Conservation (phyloP, 2,329 filamentous ascomycete genomes). For the Didymella lethalis region DNA sequence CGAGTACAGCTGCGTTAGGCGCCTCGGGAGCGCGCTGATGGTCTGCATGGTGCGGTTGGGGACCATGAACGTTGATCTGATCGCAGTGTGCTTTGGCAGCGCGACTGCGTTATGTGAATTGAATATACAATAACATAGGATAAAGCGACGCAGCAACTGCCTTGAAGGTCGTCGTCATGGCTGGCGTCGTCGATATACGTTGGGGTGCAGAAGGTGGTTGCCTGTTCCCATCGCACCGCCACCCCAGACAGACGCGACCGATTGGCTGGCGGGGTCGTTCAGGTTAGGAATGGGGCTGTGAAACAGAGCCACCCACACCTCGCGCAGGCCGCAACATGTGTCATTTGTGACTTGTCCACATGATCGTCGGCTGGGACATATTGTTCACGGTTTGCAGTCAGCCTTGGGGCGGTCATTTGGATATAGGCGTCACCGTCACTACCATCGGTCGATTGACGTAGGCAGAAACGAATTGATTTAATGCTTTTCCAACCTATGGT, state of each 20-base stretch:
- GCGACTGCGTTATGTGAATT: constrained; percentile 24
- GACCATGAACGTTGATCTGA: constrained; percentile 13
- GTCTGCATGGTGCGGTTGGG: constrained; percentile 42
- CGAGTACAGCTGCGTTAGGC: constrained; percentile 70
- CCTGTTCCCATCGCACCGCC: constrained; percentile 20
- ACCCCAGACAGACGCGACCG: constrained; percentile 5
- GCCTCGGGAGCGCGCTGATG: constrained; percentile 49
- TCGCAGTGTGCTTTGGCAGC: constrained; percentile 21
- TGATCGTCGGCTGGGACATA: constrained; percentile 7
- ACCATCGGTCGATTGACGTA: not conserved
- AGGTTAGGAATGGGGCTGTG: constrained; percentile 19
- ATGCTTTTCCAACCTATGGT: constrained; percentile 12
- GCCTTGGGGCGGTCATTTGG: not conserved
- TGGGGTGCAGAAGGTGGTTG: constrained; percentile 20
- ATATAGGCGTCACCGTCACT: not conserved
- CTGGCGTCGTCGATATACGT: constrained; percentile 21
- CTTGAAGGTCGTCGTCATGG: constrained; percentile 32
- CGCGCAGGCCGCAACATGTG: constrained; percentile 10
- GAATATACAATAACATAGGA: constrained; percentile 29
- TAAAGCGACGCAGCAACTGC: constrained; percentile 41
- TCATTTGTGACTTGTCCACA: constrained; percentile 7
- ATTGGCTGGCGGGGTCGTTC: constrained; percentile 17
- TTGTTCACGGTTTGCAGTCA: not conserved
- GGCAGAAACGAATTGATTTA: constrained; percentile 6
- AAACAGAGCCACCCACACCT: constrained; percentile 10